Percentiles rank a stretch among this genome's conserved stretches.
Evolutionary conservation across 176 grass and related monocot species (phyloP).

Genomic region (Phoenix dactylifera): DNA sequence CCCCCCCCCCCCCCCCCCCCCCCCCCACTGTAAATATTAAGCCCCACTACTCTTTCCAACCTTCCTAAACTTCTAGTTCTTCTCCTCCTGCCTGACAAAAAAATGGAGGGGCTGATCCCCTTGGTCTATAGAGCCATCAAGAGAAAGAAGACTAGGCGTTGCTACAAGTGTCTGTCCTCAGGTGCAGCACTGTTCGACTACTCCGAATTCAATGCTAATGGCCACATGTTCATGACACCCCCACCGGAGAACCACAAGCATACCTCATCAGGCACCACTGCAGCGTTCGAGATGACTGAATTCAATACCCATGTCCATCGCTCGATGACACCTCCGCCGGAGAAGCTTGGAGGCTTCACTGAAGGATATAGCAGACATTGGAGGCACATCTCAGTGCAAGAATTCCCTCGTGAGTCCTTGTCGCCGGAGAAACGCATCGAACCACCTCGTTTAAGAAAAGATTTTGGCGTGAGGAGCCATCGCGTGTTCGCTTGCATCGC

Average conservation of each 20-base stretch:
- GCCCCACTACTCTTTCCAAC: neutral
- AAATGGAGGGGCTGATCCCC: constrained; percentile 52
- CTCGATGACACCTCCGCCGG: neutral
- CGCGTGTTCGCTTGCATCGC: too few species aligned
- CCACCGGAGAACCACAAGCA: constrained; percentile 13
- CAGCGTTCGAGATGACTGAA: neutral
- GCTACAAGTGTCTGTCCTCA: constrained; percentile 42
- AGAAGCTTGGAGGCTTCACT: too few species aligned
- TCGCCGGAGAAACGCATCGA: too few species aligned
- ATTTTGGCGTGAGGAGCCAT: too few species aligned
- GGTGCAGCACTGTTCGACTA: neutral
- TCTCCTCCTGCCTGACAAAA: constrained; percentile 1
- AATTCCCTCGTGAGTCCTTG: too few species aligned
- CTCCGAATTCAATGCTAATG: neutral
- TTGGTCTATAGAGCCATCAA: constrained; percentile 38
- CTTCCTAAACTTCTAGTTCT: neutral
- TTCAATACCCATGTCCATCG: neutral
- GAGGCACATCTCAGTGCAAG: too few species aligned
- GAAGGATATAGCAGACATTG: too few species aligned
- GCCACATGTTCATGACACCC: constrained; percentile 29
- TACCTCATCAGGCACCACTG: neutral
- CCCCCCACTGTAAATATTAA: neutral
- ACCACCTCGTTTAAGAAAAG: too few species aligned
- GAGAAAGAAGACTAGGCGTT: constrained; percentile 42
- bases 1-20: neutral